phyloP scores from a whole-genome alignment of 164 flowering plant species.

The Platanus orientalis region DNA sequence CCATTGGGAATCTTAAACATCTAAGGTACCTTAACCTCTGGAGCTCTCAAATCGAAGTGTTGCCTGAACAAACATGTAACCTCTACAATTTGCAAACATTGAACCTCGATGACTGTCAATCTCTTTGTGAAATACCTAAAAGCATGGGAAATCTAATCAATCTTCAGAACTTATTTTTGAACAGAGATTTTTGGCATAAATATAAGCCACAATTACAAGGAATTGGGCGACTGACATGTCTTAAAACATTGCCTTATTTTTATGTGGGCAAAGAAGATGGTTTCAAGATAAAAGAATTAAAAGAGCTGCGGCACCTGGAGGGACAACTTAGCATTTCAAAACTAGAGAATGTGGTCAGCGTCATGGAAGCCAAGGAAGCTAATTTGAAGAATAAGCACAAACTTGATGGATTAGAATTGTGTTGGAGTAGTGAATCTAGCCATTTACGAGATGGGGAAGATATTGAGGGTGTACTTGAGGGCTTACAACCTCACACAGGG shows the following conservation, averaged over 20 bases:
- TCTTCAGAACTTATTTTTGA: not conserved
- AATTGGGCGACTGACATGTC: constrained; percentile 3
- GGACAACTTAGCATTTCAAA: not conserved
- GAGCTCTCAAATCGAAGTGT: not conserved
- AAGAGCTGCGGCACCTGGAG: not conserved
- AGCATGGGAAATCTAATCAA: constrained; percentile 4
- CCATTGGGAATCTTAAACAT: constrained; percentile 10
- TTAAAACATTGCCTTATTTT: not conserved
- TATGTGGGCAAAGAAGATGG: not conserved
- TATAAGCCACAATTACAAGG: not conserved
- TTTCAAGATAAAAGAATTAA: not conserved
- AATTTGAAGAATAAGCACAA: not conserved
- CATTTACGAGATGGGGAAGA: not conserved
- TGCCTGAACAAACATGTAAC: constrained; percentile 9
- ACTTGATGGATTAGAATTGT: not conserved
- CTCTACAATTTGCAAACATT: constrained; percentile 14
- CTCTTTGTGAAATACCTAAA: constrained; percentile 10
- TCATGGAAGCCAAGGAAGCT: not conserved
- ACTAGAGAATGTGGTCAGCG: not conserved
- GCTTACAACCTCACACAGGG: constrained; percentile 4
- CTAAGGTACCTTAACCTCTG: constrained; percentile 15
- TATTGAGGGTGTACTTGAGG: constrained; percentile 5
- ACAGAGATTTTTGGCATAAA: no score
- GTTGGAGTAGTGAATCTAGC: not conserved
- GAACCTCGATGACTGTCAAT: not conserved